Evolutionary conservation across 2,329 filamentous ascomycete species (phyloP).

Genomic region (Verticillium zaregamsianum): DNA sequence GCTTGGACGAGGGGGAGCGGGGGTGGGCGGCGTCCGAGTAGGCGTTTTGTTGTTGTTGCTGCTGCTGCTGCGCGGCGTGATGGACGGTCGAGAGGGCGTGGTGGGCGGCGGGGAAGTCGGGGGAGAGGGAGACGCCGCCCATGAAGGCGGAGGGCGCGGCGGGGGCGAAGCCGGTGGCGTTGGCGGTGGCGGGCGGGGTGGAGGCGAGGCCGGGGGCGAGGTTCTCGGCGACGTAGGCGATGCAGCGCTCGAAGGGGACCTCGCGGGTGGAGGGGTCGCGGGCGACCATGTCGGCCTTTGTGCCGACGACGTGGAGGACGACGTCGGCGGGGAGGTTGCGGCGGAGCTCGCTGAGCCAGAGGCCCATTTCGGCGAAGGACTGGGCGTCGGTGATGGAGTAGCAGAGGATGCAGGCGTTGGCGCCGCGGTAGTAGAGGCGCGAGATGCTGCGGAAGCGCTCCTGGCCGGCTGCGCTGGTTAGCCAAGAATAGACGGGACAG

Average conservation of each 20-base stretch:
- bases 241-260: slow-evolving; percentile 92
- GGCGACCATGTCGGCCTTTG: slow-evolving; percentile 86
- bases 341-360: slow-evolving; percentile 83
- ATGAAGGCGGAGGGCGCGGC: slow-evolving; percentile 5
- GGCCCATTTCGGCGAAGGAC: slow-evolving; percentile 88
- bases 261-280: slow-evolving; percentile 73
- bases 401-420: slow-evolving; percentile 89
- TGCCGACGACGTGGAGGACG: slow-evolving; percentile 91
- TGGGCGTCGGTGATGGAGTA: slow-evolving; percentile 87
- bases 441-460: slow-evolving; percentile 94
- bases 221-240: slow-evolving; percentile 92
- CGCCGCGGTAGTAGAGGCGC: slow-evolving; percentile 91
- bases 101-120: slow-evolving; percentile 12
- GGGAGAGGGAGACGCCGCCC: not conserved
- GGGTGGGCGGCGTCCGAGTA: slow-evolving; percentile 37
- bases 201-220: slow-evolving; percentile 66
- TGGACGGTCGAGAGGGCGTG: slow-evolving; percentile 9
- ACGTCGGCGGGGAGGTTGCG: slow-evolving; percentile 73
- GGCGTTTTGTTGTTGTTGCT: slow-evolving; percentile 2
- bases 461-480: slow-evolving; percentile 62
- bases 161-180: slow-evolving; percentile 24
- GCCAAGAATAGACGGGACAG: not conserved
- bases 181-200: slow-evolving; percentile 65
- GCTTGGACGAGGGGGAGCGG: slow-evolving; percentile 58
- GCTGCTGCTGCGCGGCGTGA: slow-evolving; percentile 1